Evolutionary conservation across 1,139 yeast genomes (phyloP).

Genomic region (Citeromyces hawaiiensis): DNA sequence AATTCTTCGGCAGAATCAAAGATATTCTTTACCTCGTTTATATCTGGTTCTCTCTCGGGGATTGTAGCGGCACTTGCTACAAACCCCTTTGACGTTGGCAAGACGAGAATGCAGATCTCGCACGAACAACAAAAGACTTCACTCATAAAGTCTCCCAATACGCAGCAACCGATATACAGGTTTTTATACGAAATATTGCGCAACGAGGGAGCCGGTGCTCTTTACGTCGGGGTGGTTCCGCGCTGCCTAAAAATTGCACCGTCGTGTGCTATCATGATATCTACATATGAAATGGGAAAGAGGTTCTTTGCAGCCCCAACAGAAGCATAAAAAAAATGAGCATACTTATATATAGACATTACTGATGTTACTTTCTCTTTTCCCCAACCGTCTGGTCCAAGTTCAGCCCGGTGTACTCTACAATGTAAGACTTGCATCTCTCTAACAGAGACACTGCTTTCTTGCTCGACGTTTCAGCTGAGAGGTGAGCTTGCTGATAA

Average conservation of each 20-base stretch:
- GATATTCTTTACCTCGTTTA: slow-evolving; percentile 59
- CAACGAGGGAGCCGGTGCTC: slow-evolving; percentile 64
- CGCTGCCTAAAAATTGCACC: slow-evolving; percentile 89
- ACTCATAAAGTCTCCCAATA: slow-evolving; percentile 6
- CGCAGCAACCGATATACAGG: slow-evolving; percentile 38
- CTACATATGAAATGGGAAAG: slow-evolving; percentile 86
- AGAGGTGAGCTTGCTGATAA: slow-evolving; percentile 25
- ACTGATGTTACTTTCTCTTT: slow-evolving; percentile 19
- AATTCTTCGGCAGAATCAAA: slow-evolving; percentile 14
- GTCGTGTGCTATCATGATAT: slow-evolving; percentile 96
- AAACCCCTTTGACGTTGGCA: slow-evolving; percentile 95
- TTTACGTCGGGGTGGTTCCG: slow-evolving; percentile 78
- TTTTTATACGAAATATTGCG: slow-evolving; percentile 48
- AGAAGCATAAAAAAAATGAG: background rate
- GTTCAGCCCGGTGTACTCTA: slow-evolving; percentile 55
- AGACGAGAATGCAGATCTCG: slow-evolving; percentile 79
- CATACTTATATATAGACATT: background rate
- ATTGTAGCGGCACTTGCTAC: slow-evolving; percentile 75
- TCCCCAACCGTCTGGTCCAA: slow-evolving; percentile 50
- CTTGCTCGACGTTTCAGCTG: slow-evolving; percentile 22
- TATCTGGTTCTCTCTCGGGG: slow-evolving; percentile 82
- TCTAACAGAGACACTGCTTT: slow-evolving; percentile 23
- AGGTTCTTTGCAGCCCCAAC: slow-evolving; percentile 28
- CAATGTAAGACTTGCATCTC: slow-evolving; percentile 32
- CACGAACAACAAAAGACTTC: slow-evolving; percentile 10